These are phyloP conservation scores for Lactarius hengduanensis DNA, from an alignment of 768 basidiomycete genomes.

Conservation along the genomic window DNA sequence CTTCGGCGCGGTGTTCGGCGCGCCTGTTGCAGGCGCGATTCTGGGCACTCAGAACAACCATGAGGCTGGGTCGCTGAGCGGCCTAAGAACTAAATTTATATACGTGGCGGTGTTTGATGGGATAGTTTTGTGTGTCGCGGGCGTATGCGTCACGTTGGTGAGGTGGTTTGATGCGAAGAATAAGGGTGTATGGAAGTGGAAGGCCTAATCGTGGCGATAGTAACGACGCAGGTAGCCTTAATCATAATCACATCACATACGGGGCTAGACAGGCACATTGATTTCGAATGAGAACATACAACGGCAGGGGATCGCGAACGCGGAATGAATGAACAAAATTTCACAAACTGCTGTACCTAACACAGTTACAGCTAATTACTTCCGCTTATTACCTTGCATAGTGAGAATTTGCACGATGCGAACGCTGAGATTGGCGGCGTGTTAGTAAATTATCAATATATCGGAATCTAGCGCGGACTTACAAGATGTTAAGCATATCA, in stretches of 20 bases:
- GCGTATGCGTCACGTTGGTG: conserved; percentile 42
- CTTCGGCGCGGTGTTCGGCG: conserved; percentile 42
- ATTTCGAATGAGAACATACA: background rate
- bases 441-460: conserved; percentile 24
- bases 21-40: conserved; percentile 44
- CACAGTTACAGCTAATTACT: conserved; percentile 33
- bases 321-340: background rate
- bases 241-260: background rate
- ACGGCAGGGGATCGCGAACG: background rate
- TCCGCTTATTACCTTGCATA: conserved; percentile 61
- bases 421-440: conserved; percentile 45
- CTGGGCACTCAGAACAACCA: conserved; percentile 34
- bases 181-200: conserved; percentile 43
- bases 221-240: background rate
- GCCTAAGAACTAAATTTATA: conserved; percentile 37
- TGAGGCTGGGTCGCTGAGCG: background rate
- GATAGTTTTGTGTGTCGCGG: conserved; percentile 38
- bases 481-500: conserved; percentile 92
- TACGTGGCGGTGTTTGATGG: conserved; percentile 43
- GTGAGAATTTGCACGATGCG: conserved; percentile 78
- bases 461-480: conserved; percentile 32
- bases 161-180: conserved; percentile 44
- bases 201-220: conserved; percentile 33
- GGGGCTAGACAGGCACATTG: background rate
- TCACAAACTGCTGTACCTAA: background rate